A percentile compares a stretch with the other conserved stretches of the same genome.
Evolutionary conservation across 768 basidiomycete genomes (phyloP).

Genomic region (Paxillus involutus): DNA sequence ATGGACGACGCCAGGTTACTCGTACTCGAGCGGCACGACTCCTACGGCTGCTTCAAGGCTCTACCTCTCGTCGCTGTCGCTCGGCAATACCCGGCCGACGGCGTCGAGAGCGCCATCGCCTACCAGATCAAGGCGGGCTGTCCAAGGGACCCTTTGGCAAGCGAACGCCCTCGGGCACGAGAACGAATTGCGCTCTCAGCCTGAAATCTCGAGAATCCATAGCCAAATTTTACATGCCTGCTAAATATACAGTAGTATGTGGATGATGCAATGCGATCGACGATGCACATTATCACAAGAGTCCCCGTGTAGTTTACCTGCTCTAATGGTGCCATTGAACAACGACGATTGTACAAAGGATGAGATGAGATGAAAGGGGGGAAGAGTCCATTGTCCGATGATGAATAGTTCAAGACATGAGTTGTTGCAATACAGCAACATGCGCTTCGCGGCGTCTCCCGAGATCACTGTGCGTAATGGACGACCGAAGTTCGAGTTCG

Average conservation of each 20-base stretch:
- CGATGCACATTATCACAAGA: neutral
- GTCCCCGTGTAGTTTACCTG: slow-evolving; percentile 5
- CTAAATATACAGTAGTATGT: slow-evolving; percentile 1
- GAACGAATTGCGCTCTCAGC: too few species aligned
- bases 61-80: too few species aligned
- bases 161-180: too few species aligned
- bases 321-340: slow-evolving; percentile 8
- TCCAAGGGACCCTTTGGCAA: too few species aligned
- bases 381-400: neutral
- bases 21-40: too few species aligned
- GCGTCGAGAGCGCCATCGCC: too few species aligned
- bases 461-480: slow-evolving; percentile 55
- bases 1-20: too few species aligned
- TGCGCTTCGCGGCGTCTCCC: slow-evolving; percentile 54
- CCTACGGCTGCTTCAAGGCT: too few species aligned
- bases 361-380: neutral
- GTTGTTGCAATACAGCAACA: slow-evolving; percentile 42
- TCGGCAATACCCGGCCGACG: too few species aligned
- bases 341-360: neutral
- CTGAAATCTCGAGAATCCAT: too few species aligned
- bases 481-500: slow-evolving; percentile 56
- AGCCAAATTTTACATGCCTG: neutral
- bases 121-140: too few species aligned
- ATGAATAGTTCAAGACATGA: slow-evolving; percentile 32
- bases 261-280: slow-evolving; percentile 1